Conservation (phyloP, 2,329 filamentous ascomycete species). For the Fonsecaea pedrosoi region DNA sequence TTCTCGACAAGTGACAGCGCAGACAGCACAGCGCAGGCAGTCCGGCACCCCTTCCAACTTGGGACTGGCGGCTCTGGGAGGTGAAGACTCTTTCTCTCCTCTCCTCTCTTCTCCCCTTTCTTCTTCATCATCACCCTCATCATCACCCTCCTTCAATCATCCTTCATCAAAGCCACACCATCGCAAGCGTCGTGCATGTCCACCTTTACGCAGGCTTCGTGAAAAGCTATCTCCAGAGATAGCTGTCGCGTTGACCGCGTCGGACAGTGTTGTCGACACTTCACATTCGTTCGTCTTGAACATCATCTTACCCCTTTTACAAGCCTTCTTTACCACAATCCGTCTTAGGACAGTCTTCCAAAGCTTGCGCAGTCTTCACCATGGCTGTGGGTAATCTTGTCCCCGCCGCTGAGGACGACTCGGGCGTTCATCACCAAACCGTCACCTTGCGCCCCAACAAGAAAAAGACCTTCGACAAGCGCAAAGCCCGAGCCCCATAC, state of each 20-base stretch:
- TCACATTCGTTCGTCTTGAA: conserved; percentile 14
- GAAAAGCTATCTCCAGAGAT: conserved; percentile 8
- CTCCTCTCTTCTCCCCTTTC: conserved; percentile 12
- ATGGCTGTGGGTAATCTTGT: not conserved
- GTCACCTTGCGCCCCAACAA: not conserved
- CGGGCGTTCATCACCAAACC: not conserved
- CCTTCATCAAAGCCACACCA: conserved; percentile 21
- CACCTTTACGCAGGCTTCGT: conserved; percentile 6
- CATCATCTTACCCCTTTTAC: conserved; percentile 10
- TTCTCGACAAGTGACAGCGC: not conserved
- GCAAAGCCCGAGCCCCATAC: conserved; percentile 3
- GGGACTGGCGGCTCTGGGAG: conserved; percentile 8
- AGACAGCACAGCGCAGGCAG: conserved; percentile 21
- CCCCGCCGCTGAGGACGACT: not conserved
- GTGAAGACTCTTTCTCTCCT: conserved; percentile 13
- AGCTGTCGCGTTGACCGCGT: conserved; percentile 13
- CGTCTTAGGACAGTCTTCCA: not conserved
- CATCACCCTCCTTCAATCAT: conserved; percentile 26
- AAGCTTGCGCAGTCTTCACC: not conserved
- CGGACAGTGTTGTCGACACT: conserved; percentile 1
- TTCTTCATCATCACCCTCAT: conserved; percentile 18
- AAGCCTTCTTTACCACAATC: not conserved
- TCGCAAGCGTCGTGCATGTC: conserved; percentile 15
- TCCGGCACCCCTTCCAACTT: conserved; percentile 28
- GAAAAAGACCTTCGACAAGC: not conserved